Percentiles rank a stretch among this genome's conserved stretches.
phyloP scores from a whole-genome alignment of 1,284 basidiomycete species.

The Irpex sp. region DNA sequence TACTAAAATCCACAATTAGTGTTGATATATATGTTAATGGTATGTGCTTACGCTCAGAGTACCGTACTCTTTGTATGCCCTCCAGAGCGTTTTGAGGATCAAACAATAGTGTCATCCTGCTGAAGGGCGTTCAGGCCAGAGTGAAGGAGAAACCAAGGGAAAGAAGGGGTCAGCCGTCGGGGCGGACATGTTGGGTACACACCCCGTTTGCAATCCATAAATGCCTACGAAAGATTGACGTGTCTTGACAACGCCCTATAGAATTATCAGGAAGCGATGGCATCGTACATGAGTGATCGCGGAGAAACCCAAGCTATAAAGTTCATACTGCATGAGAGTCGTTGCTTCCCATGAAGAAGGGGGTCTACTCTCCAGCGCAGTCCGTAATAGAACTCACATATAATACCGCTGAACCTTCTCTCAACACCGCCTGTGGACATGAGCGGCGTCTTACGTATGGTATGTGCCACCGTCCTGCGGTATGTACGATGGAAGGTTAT shows the following conservation, averaged over 20 bases:
- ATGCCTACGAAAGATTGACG: background rate
- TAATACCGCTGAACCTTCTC: background rate
- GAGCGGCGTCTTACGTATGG: background rate
- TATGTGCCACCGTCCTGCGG: no score
- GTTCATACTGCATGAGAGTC: background rate
- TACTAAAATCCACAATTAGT: conserved; percentile 28
- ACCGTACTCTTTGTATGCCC: conserved; percentile 18
- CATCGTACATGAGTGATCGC: background rate
- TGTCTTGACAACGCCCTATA: background rate
- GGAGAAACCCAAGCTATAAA: background rate
- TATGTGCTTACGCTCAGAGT: conserved; percentile 19
- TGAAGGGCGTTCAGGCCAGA: background rate
- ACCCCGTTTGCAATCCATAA: background rate
- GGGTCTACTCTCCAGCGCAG: background rate
- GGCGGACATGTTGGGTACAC: background rate
- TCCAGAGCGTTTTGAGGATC: background rate
- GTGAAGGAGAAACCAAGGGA: background rate
- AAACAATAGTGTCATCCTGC: background rate
- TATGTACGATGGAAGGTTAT: no score
- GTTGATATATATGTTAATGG: background rate
- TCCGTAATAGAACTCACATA: background rate
- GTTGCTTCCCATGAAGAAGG: background rate
- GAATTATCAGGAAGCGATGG: background rate
- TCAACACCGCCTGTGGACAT: background rate
- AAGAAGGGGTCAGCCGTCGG: background rate